phyloP scores from a whole-genome alignment of 116 monocot species.

The Zostera marina region DNA sequence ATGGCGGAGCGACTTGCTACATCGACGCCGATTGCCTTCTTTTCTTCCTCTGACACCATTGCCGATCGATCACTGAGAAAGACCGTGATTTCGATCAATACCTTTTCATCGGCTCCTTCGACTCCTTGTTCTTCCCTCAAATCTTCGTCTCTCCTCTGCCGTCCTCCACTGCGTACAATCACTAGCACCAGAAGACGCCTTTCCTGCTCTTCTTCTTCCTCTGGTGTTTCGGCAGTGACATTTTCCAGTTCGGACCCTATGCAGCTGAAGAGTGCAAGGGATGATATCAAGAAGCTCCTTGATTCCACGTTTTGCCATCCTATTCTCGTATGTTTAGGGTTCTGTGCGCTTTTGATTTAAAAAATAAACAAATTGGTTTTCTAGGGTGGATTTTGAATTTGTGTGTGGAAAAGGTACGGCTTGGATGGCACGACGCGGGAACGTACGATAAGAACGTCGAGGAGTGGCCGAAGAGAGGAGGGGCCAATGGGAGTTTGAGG shows the following conservation, averaged over 20 bases:
- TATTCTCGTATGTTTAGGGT: constrained; percentile 15
- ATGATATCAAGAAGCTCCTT: constrained; percentile 74
- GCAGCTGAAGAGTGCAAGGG: constrained; percentile 69
- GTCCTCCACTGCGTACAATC: neutral
- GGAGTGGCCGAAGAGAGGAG: constrained; percentile 83
- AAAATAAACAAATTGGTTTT: neutral
- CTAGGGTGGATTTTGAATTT: neutral
- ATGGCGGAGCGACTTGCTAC: neutral
- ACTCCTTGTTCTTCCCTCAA: too few species aligned
- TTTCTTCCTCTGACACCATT: neutral
- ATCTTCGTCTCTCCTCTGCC: neutral
- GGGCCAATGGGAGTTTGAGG: constrained; percentile 89
- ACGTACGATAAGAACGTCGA: constrained; percentile 90
- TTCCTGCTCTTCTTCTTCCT: neutral
- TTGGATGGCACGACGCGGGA: constrained; percentile 97
- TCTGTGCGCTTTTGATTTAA: neutral
- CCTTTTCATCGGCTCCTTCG: neutral
- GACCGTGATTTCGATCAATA: neutral
- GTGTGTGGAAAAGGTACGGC: constrained; percentile 42
- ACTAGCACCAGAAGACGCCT: neutral
- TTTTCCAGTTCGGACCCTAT: constrained; percentile 40
- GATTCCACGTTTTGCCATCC: constrained; percentile 59
- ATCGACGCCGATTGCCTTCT: constrained; percentile 1
- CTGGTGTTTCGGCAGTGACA: neutral
- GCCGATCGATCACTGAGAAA: neutral